Evolutionary conservation across 768 basidiomycete genomes (phyloP).

Genomic region (Amanita molliuscula): DNA sequence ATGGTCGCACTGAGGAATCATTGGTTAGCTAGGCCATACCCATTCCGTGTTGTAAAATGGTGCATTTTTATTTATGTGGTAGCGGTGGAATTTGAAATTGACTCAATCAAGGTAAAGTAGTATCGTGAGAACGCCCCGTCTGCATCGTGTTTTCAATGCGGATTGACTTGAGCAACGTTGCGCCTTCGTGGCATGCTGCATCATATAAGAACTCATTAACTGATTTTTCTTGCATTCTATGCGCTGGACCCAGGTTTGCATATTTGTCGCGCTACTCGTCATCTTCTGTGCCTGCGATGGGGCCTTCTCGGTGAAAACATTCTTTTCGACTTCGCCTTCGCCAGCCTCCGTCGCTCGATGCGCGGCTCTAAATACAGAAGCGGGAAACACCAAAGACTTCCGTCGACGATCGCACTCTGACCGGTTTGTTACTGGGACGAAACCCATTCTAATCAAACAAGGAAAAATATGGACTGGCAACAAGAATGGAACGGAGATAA

Average conservation of each 20-base stretch:
- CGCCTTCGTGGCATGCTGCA: background rate
- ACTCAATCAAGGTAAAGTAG: background rate
- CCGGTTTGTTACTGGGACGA: constrained; percentile 54
- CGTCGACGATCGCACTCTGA: constrained; percentile 45
- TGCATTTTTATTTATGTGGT: background rate
- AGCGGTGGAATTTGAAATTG: constrained; percentile 73
- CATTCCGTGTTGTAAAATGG: background rate
- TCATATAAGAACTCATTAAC: background rate
- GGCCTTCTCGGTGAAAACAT: background rate
- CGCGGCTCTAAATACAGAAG: constrained; percentile 24
- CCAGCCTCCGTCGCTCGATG: constrained; percentile 32
- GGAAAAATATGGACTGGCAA: constrained; percentile 80
- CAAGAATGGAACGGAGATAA: constrained; percentile 54
- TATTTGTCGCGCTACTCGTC: background rate
- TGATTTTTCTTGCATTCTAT: background rate
- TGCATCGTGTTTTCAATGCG: constrained; percentile 3
- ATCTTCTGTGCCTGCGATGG: background rate
- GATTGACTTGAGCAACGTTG: constrained; percentile 1
- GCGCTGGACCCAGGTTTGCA: background rate
- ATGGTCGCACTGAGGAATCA: background rate
- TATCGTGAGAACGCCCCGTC: too few species aligned
- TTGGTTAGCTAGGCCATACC: background rate
- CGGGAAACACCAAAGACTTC: constrained; percentile 39
- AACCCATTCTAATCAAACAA: constrained; percentile 56
- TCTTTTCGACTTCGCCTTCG: constrained; percentile 7